A percentile compares a stretch with the other conserved stretches of the same genome.
Conservation (phyloP, 2,329 filamentous ascomycete species). For the Trichophyton simii region DNA sequence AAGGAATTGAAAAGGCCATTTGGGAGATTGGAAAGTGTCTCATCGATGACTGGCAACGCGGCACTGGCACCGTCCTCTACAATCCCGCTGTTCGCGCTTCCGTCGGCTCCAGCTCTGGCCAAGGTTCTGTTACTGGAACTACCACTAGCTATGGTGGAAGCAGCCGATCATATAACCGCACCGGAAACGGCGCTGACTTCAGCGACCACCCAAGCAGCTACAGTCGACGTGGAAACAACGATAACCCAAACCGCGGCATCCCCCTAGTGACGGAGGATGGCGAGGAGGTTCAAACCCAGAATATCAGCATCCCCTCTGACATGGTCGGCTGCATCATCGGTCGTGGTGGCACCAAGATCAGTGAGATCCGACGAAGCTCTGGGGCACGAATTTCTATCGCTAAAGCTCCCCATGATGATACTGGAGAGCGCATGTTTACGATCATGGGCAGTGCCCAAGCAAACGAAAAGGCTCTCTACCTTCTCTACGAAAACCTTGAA, state of each 20-base stretch:
- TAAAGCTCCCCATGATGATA: conserved; percentile 92
- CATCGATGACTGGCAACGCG: conserved; percentile 94
- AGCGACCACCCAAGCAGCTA: conserved; percentile 66
- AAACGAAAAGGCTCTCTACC: conserved; percentile 90
- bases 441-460: conserved; percentile 91
- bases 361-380: conserved; percentile 93
- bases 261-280: conserved; percentile 90
- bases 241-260: conserved; percentile 65
- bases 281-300: conserved; percentile 95
- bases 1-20: conserved; percentile 87
- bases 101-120: conserved; percentile 44
- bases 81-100: conserved; percentile 89
- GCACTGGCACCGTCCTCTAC: conserved; percentile 92
- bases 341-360: conserved; percentile 89
- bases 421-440: conserved; percentile 98
- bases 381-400: conserved; percentile 95
- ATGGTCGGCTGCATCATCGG: conserved; percentile 99
- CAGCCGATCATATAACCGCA: conserved; percentile 70
- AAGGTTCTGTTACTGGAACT: conserved; percentile 35
- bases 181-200: conserved; percentile 94
- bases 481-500: conserved; percentile 97
- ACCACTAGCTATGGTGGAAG: conserved; percentile 40
- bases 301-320: conserved; percentile 97
- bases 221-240: conserved; percentile 70
- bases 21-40: conserved; percentile 99